phyloP scores from a whole-genome alignment of 2,329 filamentous ascomycete genomes.

The Xylariaceae sp. region DNA sequence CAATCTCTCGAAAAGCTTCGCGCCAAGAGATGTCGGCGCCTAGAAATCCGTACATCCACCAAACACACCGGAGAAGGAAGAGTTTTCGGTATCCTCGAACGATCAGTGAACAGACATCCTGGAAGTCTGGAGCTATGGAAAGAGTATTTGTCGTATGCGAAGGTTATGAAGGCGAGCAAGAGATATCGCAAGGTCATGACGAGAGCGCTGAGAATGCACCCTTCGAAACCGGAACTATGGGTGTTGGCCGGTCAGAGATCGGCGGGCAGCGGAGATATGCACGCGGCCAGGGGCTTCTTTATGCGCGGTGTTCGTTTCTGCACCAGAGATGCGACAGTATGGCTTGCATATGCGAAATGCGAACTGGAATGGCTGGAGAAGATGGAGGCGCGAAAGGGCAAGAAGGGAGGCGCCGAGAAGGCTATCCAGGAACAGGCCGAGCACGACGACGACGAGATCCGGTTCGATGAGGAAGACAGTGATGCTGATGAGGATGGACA shows the following conservation, averaged over 20 bases:
- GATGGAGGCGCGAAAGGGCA: conserved; percentile 64
- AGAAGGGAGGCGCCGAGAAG: conserved; percentile 40
- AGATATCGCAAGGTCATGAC: conserved; percentile 60
- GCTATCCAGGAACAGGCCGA: conserved; percentile 51
- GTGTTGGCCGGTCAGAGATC: conserved; percentile 74
- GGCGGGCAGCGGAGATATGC: conserved; percentile 80
- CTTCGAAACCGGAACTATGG: conserved; percentile 79
- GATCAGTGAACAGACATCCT: conserved; percentile 77
- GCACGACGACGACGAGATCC: conserved; percentile 44
- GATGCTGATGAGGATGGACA: conserved; percentile 38
- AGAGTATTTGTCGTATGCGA: conserved; percentile 80
- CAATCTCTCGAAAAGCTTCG: conserved; percentile 68
- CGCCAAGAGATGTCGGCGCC: conserved; percentile 73
- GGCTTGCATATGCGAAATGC: conserved; percentile 83
- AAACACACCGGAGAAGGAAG: conserved; percentile 71
- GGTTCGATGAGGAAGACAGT: conserved; percentile 40
- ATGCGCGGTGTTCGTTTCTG: conserved; percentile 88
- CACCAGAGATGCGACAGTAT: conserved; percentile 65
- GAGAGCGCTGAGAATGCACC: conserved; percentile 75
- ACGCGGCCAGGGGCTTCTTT: conserved; percentile 76
- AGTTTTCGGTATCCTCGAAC: conserved; percentile 84
- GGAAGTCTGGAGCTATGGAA: conserved; percentile 80
- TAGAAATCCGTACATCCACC: conserved; percentile 66
- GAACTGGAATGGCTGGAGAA: conserved; percentile 90
- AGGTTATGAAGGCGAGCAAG: conserved; percentile 60